Evolutionary conservation across 2,329 filamentous ascomycete genomes (phyloP).

Genomic region (Sordariomycetes sp.): DNA sequence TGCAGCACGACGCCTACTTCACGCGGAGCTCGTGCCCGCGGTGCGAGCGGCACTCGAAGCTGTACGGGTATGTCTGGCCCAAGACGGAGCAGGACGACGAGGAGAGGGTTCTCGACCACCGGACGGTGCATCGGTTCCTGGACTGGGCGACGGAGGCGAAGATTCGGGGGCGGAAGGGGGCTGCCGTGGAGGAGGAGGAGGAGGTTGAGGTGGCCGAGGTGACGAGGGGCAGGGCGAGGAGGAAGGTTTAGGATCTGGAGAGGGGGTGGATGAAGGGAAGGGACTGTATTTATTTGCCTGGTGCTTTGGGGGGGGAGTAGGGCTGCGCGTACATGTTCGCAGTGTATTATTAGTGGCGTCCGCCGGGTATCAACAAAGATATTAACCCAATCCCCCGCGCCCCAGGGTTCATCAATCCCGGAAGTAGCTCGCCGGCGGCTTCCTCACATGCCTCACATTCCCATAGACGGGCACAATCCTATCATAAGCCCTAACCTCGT

Average conservation of each 20-base stretch:
- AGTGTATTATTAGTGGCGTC: background rate
- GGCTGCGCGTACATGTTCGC: background rate
- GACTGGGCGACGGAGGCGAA: constrained; percentile 56
- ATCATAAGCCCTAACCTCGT: background rate
- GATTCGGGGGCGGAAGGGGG: constrained; percentile 27
- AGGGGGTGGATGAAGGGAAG: background rate
- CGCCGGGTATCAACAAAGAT: background rate
- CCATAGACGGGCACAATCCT: background rate
- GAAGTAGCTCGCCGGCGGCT: background rate
- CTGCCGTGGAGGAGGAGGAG: background rate
- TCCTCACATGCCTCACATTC: background rate
- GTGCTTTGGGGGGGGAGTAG: background rate
- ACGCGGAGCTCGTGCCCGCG: constrained; percentile 80
- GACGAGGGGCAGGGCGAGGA: constrained; percentile 1
- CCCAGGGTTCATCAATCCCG: background rate
- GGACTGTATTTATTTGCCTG: background rate
- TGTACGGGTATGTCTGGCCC: constrained; percentile 93
- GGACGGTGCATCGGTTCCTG: constrained; percentile 79
- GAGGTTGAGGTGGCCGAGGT: constrained; percentile 3
- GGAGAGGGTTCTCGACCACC: constrained; percentile 67
- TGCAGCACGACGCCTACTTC: constrained; percentile 80
- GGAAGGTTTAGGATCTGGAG: background rate
- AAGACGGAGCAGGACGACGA: constrained; percentile 84
- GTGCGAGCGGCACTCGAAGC: constrained; percentile 88
- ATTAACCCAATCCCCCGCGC: background rate